Evolutionary conservation across 768 basidiomycete species (phyloP).

Genomic region (Leccinellum albellum): DNA sequence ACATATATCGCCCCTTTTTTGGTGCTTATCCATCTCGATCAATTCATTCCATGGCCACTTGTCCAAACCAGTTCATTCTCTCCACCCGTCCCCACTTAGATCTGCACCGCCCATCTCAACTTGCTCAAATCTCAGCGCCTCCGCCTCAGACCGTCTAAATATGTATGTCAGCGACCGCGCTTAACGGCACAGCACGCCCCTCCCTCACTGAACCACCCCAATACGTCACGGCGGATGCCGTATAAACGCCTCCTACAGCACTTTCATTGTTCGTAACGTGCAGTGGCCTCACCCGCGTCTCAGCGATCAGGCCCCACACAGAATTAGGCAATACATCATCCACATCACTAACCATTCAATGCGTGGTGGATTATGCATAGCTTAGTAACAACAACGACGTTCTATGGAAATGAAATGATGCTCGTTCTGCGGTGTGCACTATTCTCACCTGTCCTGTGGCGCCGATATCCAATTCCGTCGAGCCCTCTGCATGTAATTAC

Average conservation of each 20-base stretch:
- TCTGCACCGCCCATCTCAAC: slow-evolving; percentile 16
- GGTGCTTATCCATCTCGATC: slow-evolving; percentile 14
- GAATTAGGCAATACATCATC: neutral
- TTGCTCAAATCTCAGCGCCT: slow-evolving; percentile 5
- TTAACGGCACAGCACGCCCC: slow-evolving; percentile 3
- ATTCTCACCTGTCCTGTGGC: neutral
- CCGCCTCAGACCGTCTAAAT: neutral
- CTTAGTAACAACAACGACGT: neutral
- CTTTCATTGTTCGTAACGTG: neutral
- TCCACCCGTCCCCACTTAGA: slow-evolving; percentile 6
- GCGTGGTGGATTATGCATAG: neutral
- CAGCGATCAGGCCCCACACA: slow-evolving; percentile 17
- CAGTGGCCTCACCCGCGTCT: slow-evolving; percentile 5
- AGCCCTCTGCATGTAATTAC: neutral
- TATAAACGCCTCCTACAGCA: slow-evolving; percentile 6
- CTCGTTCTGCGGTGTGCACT: neutral
- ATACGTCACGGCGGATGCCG: slow-evolving; percentile 20
- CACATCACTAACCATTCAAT: slow-evolving; percentile 7
- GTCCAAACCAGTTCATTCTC: slow-evolving; percentile 13
- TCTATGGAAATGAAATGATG: slow-evolving; percentile 12
- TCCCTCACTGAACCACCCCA: slow-evolving; percentile 4
- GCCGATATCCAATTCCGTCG: neutral
- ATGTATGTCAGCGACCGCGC: neutral
- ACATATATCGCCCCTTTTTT: slow-evolving; percentile 12
- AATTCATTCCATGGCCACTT: slow-evolving; percentile 13